phyloP scores from a whole-genome alignment of 768 basidiomycete species.

The Naematelia aurantialba region DNA sequence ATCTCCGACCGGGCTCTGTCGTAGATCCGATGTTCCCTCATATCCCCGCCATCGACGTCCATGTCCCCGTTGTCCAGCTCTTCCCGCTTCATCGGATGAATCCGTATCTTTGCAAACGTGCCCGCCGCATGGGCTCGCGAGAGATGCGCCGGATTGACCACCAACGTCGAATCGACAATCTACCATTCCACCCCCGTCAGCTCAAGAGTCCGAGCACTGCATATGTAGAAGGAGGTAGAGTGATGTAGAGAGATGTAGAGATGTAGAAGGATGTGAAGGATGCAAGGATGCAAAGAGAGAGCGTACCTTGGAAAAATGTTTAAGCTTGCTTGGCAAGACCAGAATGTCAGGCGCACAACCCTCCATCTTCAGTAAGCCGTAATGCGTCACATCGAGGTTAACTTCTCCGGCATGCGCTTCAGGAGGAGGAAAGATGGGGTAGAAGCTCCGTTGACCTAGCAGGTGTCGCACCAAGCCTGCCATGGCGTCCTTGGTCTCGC shows the following conservation, averaged over 20 bases:
- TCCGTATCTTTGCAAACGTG: constrained; percentile 51
- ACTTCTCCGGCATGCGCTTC: constrained; percentile 69
- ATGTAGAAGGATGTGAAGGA: not conserved
- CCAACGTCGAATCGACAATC: constrained; percentile 70
- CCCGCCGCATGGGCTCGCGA: constrained; percentile 49
- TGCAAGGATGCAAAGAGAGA: not conserved
- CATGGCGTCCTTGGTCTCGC: constrained; percentile 63
- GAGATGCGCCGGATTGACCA: constrained; percentile 83
- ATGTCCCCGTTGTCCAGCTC: constrained; percentile 30
- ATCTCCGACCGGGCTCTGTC: constrained; percentile 53
- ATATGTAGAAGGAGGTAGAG: not conserved
- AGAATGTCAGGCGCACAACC: constrained; percentile 73
- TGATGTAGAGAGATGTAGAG: not conserved
- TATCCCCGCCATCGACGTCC: constrained; percentile 23
- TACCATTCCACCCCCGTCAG: constrained; percentile 43
- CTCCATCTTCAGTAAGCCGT: constrained; percentile 55
- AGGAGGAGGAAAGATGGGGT: constrained; percentile 88
- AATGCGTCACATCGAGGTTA: constrained; percentile 85
- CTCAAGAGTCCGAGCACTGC: not conserved
- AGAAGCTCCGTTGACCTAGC: constrained; percentile 88
- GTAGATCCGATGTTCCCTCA: constrained; percentile 49
- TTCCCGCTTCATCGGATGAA: constrained; percentile 48
- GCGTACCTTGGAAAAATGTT: constrained; percentile 81
- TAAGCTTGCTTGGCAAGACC: constrained; percentile 79
- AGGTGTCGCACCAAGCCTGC: constrained; percentile 72